A percentile compares a stretch with the other conserved stretches of the same genome.
phyloP scores from a whole-genome alignment of 2,329 filamentous ascomycete genomes.

The Clonostachys solani region DNA sequence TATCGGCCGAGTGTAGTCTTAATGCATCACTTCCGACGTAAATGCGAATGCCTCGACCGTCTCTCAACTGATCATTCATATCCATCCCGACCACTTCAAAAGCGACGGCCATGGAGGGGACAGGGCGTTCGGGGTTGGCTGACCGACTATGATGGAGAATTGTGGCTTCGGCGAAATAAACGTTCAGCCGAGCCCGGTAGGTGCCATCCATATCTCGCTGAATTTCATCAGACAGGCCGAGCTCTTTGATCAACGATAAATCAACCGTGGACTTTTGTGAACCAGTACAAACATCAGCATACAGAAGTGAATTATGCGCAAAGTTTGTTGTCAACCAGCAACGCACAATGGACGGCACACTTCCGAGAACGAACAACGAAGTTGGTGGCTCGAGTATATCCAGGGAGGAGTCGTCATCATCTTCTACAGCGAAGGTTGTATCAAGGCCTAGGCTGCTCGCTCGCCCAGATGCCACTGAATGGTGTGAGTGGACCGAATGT shows the following conservation, averaged over 20 bases:
- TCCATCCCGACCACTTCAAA: slow-evolving; percentile 65
- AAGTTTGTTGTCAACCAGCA: slow-evolving; percentile 93
- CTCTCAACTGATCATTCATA: not conserved
- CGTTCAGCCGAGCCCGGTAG: slow-evolving; percentile 68
- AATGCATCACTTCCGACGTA: slow-evolving; percentile 89
- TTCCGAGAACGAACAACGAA: slow-evolving; percentile 78
- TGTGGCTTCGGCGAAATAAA: slow-evolving; percentile 89
- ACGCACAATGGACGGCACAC: slow-evolving; percentile 88
- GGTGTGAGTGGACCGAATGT: slow-evolving; percentile 64
- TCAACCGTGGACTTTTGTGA: slow-evolving; percentile 86
- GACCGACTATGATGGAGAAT: slow-evolving; percentile 71
- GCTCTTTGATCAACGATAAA: slow-evolving; percentile 66
- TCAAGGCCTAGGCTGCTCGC: slow-evolving; percentile 88
- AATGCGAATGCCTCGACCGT: slow-evolving; percentile 57
- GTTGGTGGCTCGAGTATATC: slow-evolving; percentile 74
- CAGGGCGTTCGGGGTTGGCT: slow-evolving; percentile 59
- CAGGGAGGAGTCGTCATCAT: slow-evolving; percentile 62
- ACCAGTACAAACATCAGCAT: slow-evolving; percentile 88
- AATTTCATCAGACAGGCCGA: slow-evolving; percentile 66
- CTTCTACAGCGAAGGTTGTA: slow-evolving; percentile 57
- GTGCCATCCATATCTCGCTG: slow-evolving; percentile 61
- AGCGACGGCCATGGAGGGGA: slow-evolving; percentile 75
- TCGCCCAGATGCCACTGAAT: slow-evolving; percentile 72
- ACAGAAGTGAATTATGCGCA: slow-evolving; percentile 82
- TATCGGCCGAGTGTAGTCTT: slow-evolving; percentile 80